Base-by-base conservation (phyloP, 2,329 filamentous ascomycete genomes). In the Akanthomyces uredinophilus region DNA sequence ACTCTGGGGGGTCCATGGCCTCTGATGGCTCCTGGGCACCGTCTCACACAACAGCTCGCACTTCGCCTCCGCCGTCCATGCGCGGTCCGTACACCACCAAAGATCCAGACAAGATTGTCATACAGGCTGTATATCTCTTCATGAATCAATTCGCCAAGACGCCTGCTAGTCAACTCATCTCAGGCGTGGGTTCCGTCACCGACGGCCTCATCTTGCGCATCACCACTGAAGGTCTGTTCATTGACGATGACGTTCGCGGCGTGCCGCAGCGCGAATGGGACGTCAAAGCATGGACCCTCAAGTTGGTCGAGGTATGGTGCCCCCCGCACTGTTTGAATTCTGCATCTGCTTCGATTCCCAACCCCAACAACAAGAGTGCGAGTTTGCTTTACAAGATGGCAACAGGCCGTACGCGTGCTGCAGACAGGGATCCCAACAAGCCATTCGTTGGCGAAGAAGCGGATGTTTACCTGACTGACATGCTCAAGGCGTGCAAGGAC, bases 231-330 rank as follows among this genome's bases (percentile, higher is more conserved):
- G 95, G 95, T 20, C 83, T 98, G 60, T 98, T 98, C 77, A 95
- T 99, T 71, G 95, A 99, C 73, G 95, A 99, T 74, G 95, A 98
- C 73, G 85, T 97, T 58, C 87, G 93, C 50, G 87, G 87, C 65
- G 91, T 97, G 18, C 88, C 91, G n/a, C 92, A 98, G 76, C 87
- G 95, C 64, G 95, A 99, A 77, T 99, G 95, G 95, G 95, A 99
- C 74, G 87, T 98, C 71, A 98, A 98, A 76, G 93, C 94, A 29
- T 98, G 95, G 95, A 96, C 92, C 49, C 84, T 99, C 77, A 97
- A 96, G 78, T 80, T 89, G 66, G 87, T 96, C 75, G 95, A 98
- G 83, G 88, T 95, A 79, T 91, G 89, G 86, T 92, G 88, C 73
- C 85, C 87, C 71, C 82, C 84, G 70, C 84, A 88, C 74, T 85